Percentiles rank a stretch among this genome's conserved stretches.
These are phyloP conservation scores for Plectosphaerella plurivora DNA, from an alignment of 2,329 filamentous ascomycete species.

Conservation along the genomic window DNA sequence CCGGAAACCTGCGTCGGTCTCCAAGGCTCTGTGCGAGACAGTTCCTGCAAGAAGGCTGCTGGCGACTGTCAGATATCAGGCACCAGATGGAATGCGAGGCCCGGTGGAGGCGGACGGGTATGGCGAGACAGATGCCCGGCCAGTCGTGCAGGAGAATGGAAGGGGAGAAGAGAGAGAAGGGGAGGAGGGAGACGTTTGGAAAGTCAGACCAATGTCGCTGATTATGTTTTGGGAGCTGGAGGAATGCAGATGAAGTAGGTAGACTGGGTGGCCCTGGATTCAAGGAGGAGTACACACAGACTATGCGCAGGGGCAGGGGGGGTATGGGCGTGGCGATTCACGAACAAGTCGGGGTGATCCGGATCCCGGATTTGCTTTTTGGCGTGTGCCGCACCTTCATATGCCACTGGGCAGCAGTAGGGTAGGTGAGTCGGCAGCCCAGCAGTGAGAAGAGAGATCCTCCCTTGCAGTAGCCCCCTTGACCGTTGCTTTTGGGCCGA, in stretches of 20 bases:
- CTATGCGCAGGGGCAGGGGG: too few species aligned
- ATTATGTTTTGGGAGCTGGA: constrained; percentile 12
- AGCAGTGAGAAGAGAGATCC: neutral
- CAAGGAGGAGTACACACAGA: too few species aligned
- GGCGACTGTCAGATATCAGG: neutral
- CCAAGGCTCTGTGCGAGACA: constrained; percentile 6
- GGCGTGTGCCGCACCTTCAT: constrained; percentile 12
- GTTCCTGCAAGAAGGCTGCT: constrained; percentile 9
- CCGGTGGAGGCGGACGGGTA: constrained; percentile 1
- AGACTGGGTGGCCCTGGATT: neutral
- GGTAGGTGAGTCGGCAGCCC: neutral
- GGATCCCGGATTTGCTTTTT: constrained; percentile 12
- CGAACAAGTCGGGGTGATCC: constrained; percentile 6
- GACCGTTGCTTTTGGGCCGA: constrained; percentile 11
- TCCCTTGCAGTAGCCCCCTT: constrained; percentile 12
- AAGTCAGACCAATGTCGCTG: constrained; percentile 15
- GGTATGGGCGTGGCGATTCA: neutral
- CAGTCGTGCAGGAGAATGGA: constrained; percentile 1
- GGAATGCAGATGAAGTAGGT: constrained; percentile 8
- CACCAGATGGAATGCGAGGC: neutral
- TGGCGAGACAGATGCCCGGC: neutral
- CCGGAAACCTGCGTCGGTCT: constrained; percentile 9
- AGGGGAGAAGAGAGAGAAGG: constrained; percentile 8
- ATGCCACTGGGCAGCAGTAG: constrained; percentile 3
- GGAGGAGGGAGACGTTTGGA: constrained; percentile 8